A percentile compares a stretch with the other conserved stretches of the same genome.
Evolutionary conservation across 2,329 filamentous ascomycete species (phyloP).

Genomic region (Diaporthe australafricana): DNA sequence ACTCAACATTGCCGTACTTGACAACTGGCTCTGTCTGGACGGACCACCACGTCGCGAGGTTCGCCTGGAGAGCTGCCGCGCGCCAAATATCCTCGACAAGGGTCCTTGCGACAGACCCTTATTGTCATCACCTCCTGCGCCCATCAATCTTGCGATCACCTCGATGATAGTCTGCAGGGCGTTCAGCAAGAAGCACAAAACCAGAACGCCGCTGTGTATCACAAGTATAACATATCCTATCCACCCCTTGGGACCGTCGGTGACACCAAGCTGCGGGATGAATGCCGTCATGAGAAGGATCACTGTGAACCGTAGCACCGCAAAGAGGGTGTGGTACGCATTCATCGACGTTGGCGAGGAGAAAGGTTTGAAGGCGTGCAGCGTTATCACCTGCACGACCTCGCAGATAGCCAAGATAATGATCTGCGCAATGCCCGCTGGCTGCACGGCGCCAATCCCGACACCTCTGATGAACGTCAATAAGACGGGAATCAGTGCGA

Average conservation of each 20-base stretch:
- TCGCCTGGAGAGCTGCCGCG: constrained; percentile 86
- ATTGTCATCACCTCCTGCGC: constrained; percentile 81
- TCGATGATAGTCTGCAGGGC: constrained; percentile 91
- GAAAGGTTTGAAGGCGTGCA: constrained; percentile 92
- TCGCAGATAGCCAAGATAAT: constrained; percentile 94
- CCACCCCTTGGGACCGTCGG: constrained; percentile 88
- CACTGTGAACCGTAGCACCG: constrained; percentile 79
- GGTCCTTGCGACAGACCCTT: constrained; percentile 81
- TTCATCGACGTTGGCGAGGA: constrained; percentile 97
- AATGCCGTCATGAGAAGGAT: constrained; percentile 85
- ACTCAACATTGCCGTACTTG: constrained; percentile 83
- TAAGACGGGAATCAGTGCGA: constrained; percentile 87
- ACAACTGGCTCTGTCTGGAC: constrained; percentile 84
- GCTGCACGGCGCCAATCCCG: constrained; percentile 91
- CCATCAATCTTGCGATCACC: constrained; percentile 83
- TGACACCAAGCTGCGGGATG: constrained; percentile 82
- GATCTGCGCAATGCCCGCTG: constrained; percentile 92
- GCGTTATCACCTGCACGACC: constrained; percentile 86
- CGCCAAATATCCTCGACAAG: constrained; percentile 89
- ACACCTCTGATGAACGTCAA: constrained; percentile 89
- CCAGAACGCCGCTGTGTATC: constrained; percentile 84
- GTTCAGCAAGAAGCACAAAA: constrained; percentile 94
- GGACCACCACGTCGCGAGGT: constrained; percentile 71
- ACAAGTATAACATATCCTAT: constrained; percentile 92
- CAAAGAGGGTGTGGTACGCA: constrained; percentile 89